Evolutionary conservation across 306 rosid species (phyloP).

Genomic region (Herpetospermum pedunculosum): DNA sequence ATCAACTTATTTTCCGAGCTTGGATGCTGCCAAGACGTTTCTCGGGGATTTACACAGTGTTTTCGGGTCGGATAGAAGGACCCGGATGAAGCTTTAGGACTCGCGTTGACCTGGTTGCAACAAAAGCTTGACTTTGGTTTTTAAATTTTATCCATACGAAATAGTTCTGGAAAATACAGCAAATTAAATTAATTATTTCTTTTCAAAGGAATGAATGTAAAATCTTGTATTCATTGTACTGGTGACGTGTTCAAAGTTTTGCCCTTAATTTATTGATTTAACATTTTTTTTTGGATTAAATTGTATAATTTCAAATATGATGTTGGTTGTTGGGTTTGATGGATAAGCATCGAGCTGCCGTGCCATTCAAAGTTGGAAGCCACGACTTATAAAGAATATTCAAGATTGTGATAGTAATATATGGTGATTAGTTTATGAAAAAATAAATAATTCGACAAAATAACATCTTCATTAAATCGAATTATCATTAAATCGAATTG

Average conservation of each 20-base stretch:
- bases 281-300: not conserved
- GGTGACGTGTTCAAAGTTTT: not conserved
- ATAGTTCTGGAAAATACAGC: slow-evolving; percentile 1
- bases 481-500: no score
- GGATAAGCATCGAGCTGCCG: no score
- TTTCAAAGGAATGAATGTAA: not conserved
- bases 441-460: no score
- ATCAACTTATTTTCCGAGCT: slow-evolving; percentile 82
- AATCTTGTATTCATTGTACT: not conserved
- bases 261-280: not conserved
- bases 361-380: no score
- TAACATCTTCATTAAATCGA: no score
- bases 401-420: no score
- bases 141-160: not conserved
- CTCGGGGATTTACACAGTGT: slow-evolving; percentile 29
- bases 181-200: not conserved
- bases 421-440: no score
- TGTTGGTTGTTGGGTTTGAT: not conserved
- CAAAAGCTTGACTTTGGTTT: not conserved
- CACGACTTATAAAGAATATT: no score
- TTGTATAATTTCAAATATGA: not conserved
- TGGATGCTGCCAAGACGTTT: slow-evolving; percentile 92
- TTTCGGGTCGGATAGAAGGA: slow-evolving; percentile 1
- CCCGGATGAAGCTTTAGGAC: slow-evolving; percentile 3
- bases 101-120: not conserved